A percentile compares a stretch with the other conserved stretches of the same genome.
These are phyloP conservation scores for Lentinula novae-zelandiae DNA, from an alignment of 1,284 basidiomycete genomes.

Conservation along the genomic window DNA sequence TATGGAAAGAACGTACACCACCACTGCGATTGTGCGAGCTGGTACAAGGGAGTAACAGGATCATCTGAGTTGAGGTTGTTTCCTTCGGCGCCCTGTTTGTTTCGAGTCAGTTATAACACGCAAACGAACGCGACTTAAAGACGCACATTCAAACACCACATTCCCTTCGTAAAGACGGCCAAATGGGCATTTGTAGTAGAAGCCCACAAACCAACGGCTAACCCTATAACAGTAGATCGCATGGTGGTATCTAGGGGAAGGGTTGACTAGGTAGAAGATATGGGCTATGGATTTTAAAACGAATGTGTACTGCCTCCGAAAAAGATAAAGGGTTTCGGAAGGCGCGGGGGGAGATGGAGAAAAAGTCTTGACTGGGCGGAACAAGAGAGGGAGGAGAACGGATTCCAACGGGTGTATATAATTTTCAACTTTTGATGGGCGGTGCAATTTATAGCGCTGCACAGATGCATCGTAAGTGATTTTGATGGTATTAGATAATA, in stretches of 20 bases:
- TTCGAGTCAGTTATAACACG: not conserved
- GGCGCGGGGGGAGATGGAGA: not conserved
- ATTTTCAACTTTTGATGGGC: not conserved
- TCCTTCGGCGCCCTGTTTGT: not conserved
- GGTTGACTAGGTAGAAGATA: not conserved
- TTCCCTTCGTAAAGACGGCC: constrained; percentile 7
- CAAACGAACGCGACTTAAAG: not conserved
- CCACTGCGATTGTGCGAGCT: constrained; percentile 7
- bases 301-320: constrained; percentile 8
- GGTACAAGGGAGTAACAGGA: constrained; percentile 5
- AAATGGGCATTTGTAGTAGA: constrained; percentile 5
- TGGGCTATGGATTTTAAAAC: not conserved
- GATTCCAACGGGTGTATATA: not conserved
- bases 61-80: constrained; percentile 7
- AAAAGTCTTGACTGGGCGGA: not conserved
- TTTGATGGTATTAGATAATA: not conserved
- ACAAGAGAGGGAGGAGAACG: not conserved
- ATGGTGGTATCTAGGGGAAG: not conserved
- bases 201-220: not conserved
- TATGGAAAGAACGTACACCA: constrained; percentile 6
- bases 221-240: not conserved
- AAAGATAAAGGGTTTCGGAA: not conserved
- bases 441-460: not conserved
- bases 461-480: not conserved
- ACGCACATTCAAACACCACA: constrained; percentile 11